Evolutionary conservation across 139 green algal genomes (phyloP).

Genomic region (Choricystis sp.): DNA sequence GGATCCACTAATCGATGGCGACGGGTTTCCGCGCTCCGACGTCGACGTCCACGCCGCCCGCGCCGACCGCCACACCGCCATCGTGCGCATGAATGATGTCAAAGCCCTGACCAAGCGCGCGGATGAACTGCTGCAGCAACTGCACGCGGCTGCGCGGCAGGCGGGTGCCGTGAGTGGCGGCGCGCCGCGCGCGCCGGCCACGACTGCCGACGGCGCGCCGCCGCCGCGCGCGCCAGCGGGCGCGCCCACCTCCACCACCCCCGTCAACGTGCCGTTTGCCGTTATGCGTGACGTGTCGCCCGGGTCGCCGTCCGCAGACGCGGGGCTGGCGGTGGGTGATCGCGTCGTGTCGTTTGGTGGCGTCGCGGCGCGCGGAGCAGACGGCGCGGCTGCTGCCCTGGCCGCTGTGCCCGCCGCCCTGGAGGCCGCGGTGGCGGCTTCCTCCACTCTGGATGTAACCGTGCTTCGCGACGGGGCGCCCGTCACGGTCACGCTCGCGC

Average conservation of each 20-base stretch:
- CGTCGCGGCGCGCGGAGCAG: no score
- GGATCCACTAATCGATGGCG: not conserved
- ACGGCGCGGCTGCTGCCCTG: not conserved
- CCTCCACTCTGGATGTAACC: not conserved
- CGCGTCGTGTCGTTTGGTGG: not conserved
- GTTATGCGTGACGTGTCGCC: not conserved
- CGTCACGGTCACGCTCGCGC: not conserved
- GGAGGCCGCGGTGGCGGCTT: no score
- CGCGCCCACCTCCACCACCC: no score
- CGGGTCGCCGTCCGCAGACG: not conserved
- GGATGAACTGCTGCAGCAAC: not conserved
- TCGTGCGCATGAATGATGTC: not conserved
- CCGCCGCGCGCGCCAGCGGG: no score
- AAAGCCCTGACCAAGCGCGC: not conserved
- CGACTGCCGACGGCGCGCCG: not conserved
- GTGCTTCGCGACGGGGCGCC: not conserved
- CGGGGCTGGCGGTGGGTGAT: not conserved
- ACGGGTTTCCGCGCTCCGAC: not conserved
- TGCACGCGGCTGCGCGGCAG: not conserved
- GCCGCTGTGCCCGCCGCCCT: not conserved
- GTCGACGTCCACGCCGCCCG: not conserved
- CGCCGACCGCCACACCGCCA: not conserved
- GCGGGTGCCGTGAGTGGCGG: not conserved
- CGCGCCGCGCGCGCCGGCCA: not conserved
- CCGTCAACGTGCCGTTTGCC: not conserved